Evolutionary conservation across 2,329 filamentous ascomycete genomes (phyloP).

Genomic region (Aphanoascus verrucosus): DNA sequence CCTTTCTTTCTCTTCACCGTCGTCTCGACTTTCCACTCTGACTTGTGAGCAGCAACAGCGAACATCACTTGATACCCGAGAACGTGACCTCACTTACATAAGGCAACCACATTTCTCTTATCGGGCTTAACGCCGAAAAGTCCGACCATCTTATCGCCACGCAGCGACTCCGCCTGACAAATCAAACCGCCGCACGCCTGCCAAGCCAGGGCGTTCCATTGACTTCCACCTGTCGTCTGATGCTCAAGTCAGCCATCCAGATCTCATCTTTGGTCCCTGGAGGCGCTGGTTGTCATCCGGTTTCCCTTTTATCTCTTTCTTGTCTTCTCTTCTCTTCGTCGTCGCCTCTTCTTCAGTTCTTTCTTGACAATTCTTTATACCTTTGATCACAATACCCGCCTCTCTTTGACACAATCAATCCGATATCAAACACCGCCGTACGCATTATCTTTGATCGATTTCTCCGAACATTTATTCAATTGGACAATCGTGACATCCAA

Average conservation of each 20-base stretch:
- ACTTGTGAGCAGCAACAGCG: background rate
- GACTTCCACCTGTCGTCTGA: conserved; percentile 21
- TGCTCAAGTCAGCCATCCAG: conserved; percentile 20
- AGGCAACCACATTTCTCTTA: background rate
- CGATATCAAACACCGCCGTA: background rate
- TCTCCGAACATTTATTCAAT: background rate
- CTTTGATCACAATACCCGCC: conserved; percentile 2
- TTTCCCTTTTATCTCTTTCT: conserved; percentile 2
- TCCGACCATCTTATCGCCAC: conserved; percentile 6
- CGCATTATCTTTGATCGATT: background rate
- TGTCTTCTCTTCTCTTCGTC: conserved; percentile 1
- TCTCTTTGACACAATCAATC: background rate
- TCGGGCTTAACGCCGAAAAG: background rate
- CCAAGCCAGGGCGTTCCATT: conserved; percentile 19
- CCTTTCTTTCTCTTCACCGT: background rate
- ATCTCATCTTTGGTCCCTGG: conserved; percentile 10
- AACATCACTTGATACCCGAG: background rate
- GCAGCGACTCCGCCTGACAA: conserved; percentile 9
- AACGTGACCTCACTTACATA: background rate
- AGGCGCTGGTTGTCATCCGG: conserved; percentile 11
- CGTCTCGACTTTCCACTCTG: background rate
- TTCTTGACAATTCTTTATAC: conserved; percentile 4
- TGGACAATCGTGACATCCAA: background rate
- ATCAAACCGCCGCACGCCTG: background rate
- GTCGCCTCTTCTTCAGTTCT: conserved; percentile 6